A percentile compares a stretch with the other conserved stretches of the same genome.
Conservation (phyloP, 75 land plant species). For the Gnetum montanum region DNA sequence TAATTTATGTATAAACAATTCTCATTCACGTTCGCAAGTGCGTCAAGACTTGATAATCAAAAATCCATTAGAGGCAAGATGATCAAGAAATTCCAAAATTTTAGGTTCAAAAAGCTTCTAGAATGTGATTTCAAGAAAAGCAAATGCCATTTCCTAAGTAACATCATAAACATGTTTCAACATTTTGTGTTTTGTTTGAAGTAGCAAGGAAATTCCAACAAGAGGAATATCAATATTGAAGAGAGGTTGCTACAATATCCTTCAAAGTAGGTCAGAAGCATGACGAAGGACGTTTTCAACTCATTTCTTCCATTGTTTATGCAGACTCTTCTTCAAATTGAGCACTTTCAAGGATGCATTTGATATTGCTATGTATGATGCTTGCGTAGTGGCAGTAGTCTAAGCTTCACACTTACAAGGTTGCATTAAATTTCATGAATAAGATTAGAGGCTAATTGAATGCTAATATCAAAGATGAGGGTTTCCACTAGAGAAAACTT, state of each 20-base stretch:
- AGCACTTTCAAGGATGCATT: constrained; percentile 76
- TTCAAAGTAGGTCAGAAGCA: constrained; percentile 39
- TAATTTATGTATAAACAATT: too few species aligned
- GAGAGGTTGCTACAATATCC: constrained; percentile 40
- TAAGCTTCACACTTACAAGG: too few species aligned
- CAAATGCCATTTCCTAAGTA: constrained; percentile 80
- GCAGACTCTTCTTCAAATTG: constrained; percentile 70
- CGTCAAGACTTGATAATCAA: constrained; percentile 56
- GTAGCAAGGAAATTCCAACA: constrained; percentile 87
- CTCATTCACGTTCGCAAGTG: constrained; percentile 94
- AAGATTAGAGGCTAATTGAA: too few species aligned
- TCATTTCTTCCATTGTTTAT: constrained; percentile 77
- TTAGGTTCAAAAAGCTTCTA: constrained; percentile 52
- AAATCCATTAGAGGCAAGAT: constrained; percentile 86
- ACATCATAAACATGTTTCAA: constrained; percentile 86
- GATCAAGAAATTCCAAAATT: constrained; percentile 64
- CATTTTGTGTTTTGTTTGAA: constrained; percentile 87
- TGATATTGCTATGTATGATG: constrained; percentile 84
- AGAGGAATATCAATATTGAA: constrained; percentile 66
- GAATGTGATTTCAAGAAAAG: constrained; percentile 79
- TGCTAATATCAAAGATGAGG: too few species aligned
- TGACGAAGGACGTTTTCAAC: constrained; percentile 77
- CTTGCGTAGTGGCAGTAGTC: too few species aligned
- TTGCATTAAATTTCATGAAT: too few species aligned
- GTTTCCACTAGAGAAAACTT: too few species aligned